These are phyloP conservation scores for Trypanosoma lewisi DNA, from an alignment of 208 protist species.

Conservation along the genomic window DNA sequence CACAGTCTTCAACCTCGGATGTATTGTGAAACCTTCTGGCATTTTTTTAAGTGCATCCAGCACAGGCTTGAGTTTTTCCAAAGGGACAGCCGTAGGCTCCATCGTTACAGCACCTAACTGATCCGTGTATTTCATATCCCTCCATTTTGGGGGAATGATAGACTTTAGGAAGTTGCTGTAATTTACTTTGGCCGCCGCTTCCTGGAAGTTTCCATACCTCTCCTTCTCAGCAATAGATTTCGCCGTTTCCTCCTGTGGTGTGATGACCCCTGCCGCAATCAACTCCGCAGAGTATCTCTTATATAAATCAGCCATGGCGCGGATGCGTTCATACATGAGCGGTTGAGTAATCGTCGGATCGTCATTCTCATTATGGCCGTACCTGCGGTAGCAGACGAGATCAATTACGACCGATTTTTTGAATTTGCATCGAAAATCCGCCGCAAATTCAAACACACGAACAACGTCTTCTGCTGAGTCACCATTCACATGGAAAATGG, in stretches of 20 bases:
- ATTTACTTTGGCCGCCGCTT: slow-evolving; percentile 55
- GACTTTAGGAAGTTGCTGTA: slow-evolving; percentile 84
- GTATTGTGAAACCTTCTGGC: slow-evolving; percentile 80
- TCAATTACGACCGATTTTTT: slow-evolving; percentile 96
- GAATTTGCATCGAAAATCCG: slow-evolving; percentile 92
- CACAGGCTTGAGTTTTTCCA: slow-evolving; percentile 50
- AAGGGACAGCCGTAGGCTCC: slow-evolving; percentile 67
- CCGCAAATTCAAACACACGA: slow-evolving; percentile 89
- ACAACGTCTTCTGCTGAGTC: slow-evolving; percentile 95
- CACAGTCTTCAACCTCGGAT: slow-evolving; percentile 79
- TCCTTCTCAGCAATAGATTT: slow-evolving; percentile 77
- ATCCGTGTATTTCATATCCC: slow-evolving; percentile 78
- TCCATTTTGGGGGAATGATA: slow-evolving; percentile 67
- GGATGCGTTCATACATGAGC: slow-evolving; percentile 94
- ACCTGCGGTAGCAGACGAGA: slow-evolving; percentile 96
- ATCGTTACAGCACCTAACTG: slow-evolving; percentile 59
- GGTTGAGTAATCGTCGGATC: slow-evolving; percentile 98
- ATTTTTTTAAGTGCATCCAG: slow-evolving; percentile 53
- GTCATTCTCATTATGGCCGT: slow-evolving; percentile 98
- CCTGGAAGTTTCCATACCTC: slow-evolving; percentile 76
- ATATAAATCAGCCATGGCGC: slow-evolving; percentile 82
- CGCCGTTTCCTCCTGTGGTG: slow-evolving; percentile 52
- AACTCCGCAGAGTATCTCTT: slow-evolving; percentile 78
- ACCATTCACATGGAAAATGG: slow-evolving; percentile 98
- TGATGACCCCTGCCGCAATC: slow-evolving; percentile 77